A percentile compares a stretch with the other conserved stretches of the same genome.
phyloP scores from a whole-genome alignment of 176 grass and related monocot species.

The Dendrocalamus sinicus region DNA sequence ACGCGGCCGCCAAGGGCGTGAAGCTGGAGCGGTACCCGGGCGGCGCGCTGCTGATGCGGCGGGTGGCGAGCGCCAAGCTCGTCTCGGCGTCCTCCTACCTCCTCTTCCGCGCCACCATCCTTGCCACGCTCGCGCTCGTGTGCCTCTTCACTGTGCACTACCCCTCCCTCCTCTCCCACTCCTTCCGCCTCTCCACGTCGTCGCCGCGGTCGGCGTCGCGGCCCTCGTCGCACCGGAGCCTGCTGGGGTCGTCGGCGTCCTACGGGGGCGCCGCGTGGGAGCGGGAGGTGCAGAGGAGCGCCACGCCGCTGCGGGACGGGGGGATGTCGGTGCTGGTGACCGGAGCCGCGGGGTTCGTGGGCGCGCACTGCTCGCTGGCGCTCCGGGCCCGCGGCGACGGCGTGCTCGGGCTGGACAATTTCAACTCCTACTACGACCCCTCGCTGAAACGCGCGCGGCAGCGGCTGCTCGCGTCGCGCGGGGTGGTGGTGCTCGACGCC shows the following conservation, averaged over 20 bases:
- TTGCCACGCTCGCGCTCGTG: conserved; percentile 73
- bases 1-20: conserved; percentile 57
- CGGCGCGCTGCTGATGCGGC: conserved; percentile 53
- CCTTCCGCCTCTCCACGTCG: conserved; percentile 52
- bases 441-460: conserved; percentile 84
- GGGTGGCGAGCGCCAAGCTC: conserved; percentile 59
- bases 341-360: conserved; percentile 82
- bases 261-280: conserved; percentile 61
- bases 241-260: conserved; percentile 47
- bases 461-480: conserved; percentile 56
- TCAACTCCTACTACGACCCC: conserved; percentile 92
- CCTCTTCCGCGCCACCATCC: conserved; percentile 71
- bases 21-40: conserved; percentile 59
- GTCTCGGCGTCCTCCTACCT: conserved; percentile 62
- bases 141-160: conserved; percentile 78
- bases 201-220: background rate
- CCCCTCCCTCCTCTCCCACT: conserved; percentile 71
- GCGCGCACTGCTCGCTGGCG: conserved; percentile 82
- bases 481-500: conserved; percentile 63
- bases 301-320: conserved; percentile 50
- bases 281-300: conserved; percentile 57
- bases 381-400: conserved; percentile 77
- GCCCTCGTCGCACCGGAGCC: conserved; percentile 63
- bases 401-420: conserved; percentile 93
- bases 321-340: conserved; percentile 83